Evolutionary conservation across 495 filamentous ascomycete species (phyloP), one percentile per base, ranked within the genome.

Genomic region (Podospora bellae-mahoneyi): DNA sequence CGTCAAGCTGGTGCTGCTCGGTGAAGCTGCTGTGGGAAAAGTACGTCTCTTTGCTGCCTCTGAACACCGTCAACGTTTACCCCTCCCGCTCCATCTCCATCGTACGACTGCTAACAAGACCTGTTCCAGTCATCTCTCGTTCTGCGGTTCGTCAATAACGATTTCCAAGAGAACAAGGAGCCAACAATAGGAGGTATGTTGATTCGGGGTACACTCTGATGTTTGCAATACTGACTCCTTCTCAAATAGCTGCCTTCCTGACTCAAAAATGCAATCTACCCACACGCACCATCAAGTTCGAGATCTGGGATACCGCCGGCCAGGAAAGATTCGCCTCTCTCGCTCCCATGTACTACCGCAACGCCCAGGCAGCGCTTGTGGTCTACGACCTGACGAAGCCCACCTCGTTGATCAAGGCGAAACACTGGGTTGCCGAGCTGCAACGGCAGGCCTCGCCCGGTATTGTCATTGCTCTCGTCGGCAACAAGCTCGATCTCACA

Each of bases 161-260:
- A 98, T 82, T 99, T 98, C 75, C 95, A 99, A 84, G 96, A 98
- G 81, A 99, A 99, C 79, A 99, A 99, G 84, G 95, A 99, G 77
- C 95, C 95, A 58, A 99, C 95, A 64, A 99, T 99, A 83, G 95
- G 95, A 84, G 94, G 94, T 96, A 87, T 75, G 88, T 66, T 65
- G 4, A 20, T 10, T 55, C 19, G 16, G 62, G 20, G 20, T 48
- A 10, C 39, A 61, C 59, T 48, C 62, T 61, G 20, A n/a, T 34
- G 7, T 26, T 10, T 48, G 13, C 62, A 66, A 70, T 74, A 39
- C 73, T 66, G 13, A 15, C 19, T 20, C 66, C 57, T 15, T 2
- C 34, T 15, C 19, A 23, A 48, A 63, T 78, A 98, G 95, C 95
- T 73, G 95, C 95, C 71, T 99, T 99, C 82, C 84, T 99, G 64